Percentiles rank a stretch among this genome's conserved stretches.
Evolutionary conservation across 208 protist species (phyloP).

Genomic region (Acanthamoeba royreba): DNA sequence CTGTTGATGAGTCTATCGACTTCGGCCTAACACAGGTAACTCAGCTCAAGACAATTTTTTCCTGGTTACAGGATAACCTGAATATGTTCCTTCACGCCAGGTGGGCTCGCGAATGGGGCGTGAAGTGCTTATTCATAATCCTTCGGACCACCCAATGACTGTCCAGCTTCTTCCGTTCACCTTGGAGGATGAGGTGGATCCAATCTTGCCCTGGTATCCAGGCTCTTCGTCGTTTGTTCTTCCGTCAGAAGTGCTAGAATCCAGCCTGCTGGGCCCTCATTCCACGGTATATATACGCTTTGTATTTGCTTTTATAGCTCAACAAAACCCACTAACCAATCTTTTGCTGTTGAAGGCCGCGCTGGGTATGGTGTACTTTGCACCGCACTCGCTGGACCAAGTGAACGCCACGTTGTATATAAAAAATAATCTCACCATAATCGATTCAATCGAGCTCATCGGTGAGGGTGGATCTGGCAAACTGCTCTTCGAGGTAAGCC

Average conservation of each 20-base stretch:
- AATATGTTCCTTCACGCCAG: neutral
- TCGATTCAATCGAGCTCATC: neutral
- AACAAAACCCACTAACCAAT: neutral
- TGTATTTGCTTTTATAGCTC: neutral
- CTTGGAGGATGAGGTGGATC: neutral
- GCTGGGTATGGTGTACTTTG: neutral
- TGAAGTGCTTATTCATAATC: neutral
- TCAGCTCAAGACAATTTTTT: neutral
- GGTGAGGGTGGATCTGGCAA: neutral
- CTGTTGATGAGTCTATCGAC: neutral
- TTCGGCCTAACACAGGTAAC: slow-evolving; percentile 12
- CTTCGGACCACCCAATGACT: neutral
- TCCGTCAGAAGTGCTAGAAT: neutral
- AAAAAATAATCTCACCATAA: slow-evolving; percentile 48
- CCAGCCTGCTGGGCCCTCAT: neutral
- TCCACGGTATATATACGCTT: neutral
- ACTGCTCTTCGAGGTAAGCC: neutral
- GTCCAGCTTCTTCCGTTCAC: slow-evolving; percentile 26
- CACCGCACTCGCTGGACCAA: neutral
- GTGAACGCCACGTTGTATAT: slow-evolving; percentile 39
- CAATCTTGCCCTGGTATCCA: neutral
- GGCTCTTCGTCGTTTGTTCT: neutral
- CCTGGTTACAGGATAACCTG: neutral
- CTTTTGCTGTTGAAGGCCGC: neutral
- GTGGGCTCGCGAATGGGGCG: neutral